Evolutionary conservation across 2,329 filamentous ascomycete species (phyloP).

Genomic region (Exophiala sp.): DNA sequence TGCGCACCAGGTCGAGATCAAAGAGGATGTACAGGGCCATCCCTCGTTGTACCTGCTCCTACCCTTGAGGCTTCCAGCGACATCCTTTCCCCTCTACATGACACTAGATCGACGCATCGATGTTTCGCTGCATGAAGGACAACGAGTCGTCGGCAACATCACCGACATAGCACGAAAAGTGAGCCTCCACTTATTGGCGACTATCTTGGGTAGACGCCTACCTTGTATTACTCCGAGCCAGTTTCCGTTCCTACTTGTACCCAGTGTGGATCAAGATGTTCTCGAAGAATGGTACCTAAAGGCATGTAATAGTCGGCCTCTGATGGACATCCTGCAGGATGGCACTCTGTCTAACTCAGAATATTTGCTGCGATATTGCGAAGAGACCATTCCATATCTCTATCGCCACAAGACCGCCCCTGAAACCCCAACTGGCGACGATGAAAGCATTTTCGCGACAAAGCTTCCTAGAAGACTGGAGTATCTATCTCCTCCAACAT

Average conservation of each 20-base stretch:
- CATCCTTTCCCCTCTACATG: slow-evolving; percentile 12
- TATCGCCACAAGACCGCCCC: neutral
- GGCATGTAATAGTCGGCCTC: neutral
- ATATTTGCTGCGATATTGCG: slow-evolving; percentile 5
- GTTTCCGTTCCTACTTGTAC: slow-evolving; percentile 20
- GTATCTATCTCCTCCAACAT: slow-evolving; percentile 31
- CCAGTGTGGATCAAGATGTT: slow-evolving; percentile 6
- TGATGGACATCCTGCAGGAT: neutral
- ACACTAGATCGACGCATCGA: neutral
- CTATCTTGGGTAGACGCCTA: slow-evolving; percentile 11
- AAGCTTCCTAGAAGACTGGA: slow-evolving; percentile 34
- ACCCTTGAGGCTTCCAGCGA: slow-evolving; percentile 10
- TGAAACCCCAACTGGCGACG: neutral
- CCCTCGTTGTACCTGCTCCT: slow-evolving; percentile 19
- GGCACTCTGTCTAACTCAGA: neutral
- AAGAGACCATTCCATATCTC: slow-evolving; percentile 8
- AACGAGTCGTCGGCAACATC: neutral
- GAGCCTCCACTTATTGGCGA: slow-evolving; percentile 7
- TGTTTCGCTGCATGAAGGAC: slow-evolving; percentile 4
- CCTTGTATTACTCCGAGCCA: slow-evolving; percentile 7
- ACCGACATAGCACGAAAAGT: slow-evolving; percentile 9
- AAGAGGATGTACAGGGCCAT: neutral
- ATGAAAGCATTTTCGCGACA: slow-evolving; percentile 18
- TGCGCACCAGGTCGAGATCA: slow-evolving; percentile 15
- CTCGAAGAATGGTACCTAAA: slow-evolving; percentile 14